Base-by-base conservation (phyloP, 257 asterid species). In the Solanum neorickii region DNA sequence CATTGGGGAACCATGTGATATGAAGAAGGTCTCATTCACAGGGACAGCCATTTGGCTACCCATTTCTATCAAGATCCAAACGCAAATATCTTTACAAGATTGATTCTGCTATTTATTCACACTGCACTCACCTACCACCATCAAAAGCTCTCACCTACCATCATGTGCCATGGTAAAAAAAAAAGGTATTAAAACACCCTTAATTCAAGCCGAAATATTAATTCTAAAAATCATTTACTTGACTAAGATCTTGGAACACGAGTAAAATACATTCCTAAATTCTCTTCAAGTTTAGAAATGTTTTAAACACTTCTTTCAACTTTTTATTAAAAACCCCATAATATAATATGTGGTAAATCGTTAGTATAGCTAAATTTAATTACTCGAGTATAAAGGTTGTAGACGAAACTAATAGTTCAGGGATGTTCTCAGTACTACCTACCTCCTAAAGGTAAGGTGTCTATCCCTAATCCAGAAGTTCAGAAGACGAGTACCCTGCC, bases 1-100 rank as follows among this genome's bases (percentile, higher is more conserved):
- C 87, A 89, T 95, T 29, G 98, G 98, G 6, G 98, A 92, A 8
- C 98, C 98, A 83, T 95, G 98, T 4, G 98, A 95, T 85, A 94
- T 93, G 91, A 83, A 95, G 88, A 92, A 95, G 11, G 96, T 93
- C 13, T 93, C 93, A 44, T 90, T 91, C 52, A 92, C 8, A 31
- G 86, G 88, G 69, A 14, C 25, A 13, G 76, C 12, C 27, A 69
- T 84, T 59, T 31, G 72, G 52, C 66, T 25, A 18, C 62, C 87
- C 89, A 83, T 87, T 69, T 35, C 75, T 18, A 86, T n/a, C 65
- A 86, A 20, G 37, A 23, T 76, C 35, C 21, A 76, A 42, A 76
- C 59, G 44, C 83, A 75, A 72, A 31, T 20, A 37, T 39, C 3
- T 37, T 11, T 21, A 6, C 20, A 5, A 75, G 8, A 42, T 42